Conservation (phyloP, 176 grass and related monocot species). For the Sorghum bicolor region DNA sequence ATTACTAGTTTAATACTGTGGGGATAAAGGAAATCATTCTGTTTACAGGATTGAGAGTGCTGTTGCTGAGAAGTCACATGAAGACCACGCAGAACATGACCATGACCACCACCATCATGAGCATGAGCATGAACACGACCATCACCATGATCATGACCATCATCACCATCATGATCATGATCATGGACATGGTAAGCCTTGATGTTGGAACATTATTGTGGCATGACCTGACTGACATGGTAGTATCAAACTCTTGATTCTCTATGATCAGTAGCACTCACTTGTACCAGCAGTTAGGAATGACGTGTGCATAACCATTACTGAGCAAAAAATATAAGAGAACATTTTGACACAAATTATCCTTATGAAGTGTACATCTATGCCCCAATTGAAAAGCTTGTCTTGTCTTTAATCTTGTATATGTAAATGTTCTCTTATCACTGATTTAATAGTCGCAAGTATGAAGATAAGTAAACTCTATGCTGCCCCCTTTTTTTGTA, state of each 20-base stretch:
- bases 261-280: neutral
- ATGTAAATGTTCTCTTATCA: neutral
- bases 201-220: slow-evolving; percentile 15
- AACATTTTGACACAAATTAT: neutral
- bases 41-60: slow-evolving; percentile 89
- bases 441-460: neutral
- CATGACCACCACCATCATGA: slow-evolving; percentile 48
- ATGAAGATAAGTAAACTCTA: slow-evolving; percentile 9
- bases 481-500: slow-evolving; percentile 34
- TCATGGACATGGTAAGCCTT: slow-evolving; percentile 66
- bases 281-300: neutral
- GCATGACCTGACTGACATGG: neutral
- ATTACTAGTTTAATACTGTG: neutral
- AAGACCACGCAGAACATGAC: slow-evolving; percentile 43
- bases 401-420: neutral
- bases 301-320: neutral
- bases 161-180: slow-evolving; percentile 66
- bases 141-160: slow-evolving; percentile 45
- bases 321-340: neutral
- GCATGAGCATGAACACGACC: slow-evolving; percentile 45
- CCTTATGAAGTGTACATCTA: neutral
- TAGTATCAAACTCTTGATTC: neutral
- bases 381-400: neutral
- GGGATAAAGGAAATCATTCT: neutral
- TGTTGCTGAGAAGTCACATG: slow-evolving; percentile 69